Evolutionary conservation across 257 asterid species (phyloP), one percentile per base, ranked within the genome.

Genomic region (Solanum virginianum): DNA sequence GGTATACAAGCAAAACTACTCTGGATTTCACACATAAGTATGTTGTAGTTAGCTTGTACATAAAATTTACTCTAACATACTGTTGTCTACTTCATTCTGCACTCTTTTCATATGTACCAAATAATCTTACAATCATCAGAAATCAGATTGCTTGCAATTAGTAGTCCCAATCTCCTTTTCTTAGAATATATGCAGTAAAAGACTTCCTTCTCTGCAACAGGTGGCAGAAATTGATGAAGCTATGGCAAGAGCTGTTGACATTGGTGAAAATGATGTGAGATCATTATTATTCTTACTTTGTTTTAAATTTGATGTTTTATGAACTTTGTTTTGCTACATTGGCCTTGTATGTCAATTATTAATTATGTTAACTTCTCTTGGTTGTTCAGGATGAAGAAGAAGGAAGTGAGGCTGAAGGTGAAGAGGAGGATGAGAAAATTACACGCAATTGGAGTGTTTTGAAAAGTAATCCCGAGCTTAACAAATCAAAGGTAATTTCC

Each of bases 161-260:
- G 65, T 79, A 29, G 29, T 70, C 65, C 22, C 83, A 1, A 26
- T 56, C 56, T 60, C 53, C 22, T 41, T 20, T 17, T 45, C 16
- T 14, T 18, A 75, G 43, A 75, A 63, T 49, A 84, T 85, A 14
- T 43, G 8, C 56, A 79, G 74, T 85, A 75, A 53, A 81, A 62
- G 83, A 26, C 85, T 60, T 26, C 81, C 15, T 70, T 88, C 86
- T 89, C 83, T 84, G 74, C 85, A 54, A 85, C 89, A 95, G 97
- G 85, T 90, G 88, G 81, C 95, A 29, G 99, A 95, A 83, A 94
- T 94, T 53, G 99, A 95, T 84, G 99, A 95, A 81, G 98, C 98
- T 59, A 92, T 95, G 99, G 95, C 99, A 39, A 91, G 87, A 82
- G 99, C 99, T n/a, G 98, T 95, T 83, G 98, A 95, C 91, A 95